Evolutionary conservation across 495 filamentous ascomycete genomes (phyloP), one percentile per base, ranked within the genome.

Genomic region (Penicillium flavigenum): DNA sequence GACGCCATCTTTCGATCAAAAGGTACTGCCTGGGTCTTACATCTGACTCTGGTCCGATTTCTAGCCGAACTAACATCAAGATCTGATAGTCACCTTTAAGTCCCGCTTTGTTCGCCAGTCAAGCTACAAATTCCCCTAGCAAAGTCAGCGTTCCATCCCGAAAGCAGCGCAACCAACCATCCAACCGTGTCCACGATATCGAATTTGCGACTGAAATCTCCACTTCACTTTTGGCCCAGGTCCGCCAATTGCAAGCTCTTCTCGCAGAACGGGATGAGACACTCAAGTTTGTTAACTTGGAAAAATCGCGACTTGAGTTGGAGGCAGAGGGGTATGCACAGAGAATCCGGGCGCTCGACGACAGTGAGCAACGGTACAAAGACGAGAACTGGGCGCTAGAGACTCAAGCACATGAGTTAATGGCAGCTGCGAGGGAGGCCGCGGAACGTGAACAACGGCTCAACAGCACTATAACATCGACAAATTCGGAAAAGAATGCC

Each of bases 301-400:
- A 94, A 51, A 89, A 86, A 62, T 86, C 89, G 5, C 79, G 83
- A 53, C 77, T 97, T 17, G 92, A 96, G 69, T 72, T 88, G 32
- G 91, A 97, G 58, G 85, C 84, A 0, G 90, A 96, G 66, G 83
- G 83, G 1, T 84, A 95, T 56, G 80, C 85, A 53, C 86, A 92
- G 67, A 86, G 91, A 11, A 78, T 97, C 47, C 87, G 87, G 63
- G 79, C 79, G 7, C 76, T 98, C 34, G 92, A 96, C 63, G 94
- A 98, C 70, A 95, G 88, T 63, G 94, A 98, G 73, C 88, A 91
- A 69, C 85, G 89, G 17, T 96, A 92, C 71, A 98, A 96, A 70
- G 94, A 98, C 66, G 93, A 96, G 68, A 98, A 98, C 66, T 98
- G 94, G 94, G 89, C 87, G 58, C 80, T 98, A 43, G 94, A 97